phyloP scores from a whole-genome alignment of 2,329 filamentous ascomycete genomes.

The Ceratocystis huliohia region DNA sequence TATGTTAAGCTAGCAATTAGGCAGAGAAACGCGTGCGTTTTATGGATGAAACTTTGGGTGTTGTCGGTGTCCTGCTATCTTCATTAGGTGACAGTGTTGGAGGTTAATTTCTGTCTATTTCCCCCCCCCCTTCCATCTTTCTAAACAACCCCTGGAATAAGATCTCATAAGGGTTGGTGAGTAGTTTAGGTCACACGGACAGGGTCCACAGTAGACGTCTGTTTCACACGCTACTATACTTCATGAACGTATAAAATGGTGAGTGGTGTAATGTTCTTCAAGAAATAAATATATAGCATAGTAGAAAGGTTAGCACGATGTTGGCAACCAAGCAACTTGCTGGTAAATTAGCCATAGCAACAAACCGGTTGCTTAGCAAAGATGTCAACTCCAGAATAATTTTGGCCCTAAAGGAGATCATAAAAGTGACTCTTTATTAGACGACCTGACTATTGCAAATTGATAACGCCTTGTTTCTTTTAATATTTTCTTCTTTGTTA shows the following conservation, averaged over 20 bases:
- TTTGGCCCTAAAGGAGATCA: not conserved
- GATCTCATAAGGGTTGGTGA: not conserved
- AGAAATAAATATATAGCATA: not conserved
- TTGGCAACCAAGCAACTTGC: not conserved
- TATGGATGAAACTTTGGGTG: not conserved
- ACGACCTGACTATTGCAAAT: not conserved
- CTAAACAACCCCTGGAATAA: not conserved
- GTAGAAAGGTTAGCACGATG: not conserved
- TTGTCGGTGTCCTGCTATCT: not conserved
- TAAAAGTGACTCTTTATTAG: not conserved
- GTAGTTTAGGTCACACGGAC: not conserved
- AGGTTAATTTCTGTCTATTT: not conserved
- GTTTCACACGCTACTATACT: not conserved
- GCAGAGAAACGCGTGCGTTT: too few species aligned
- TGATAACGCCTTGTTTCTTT: not conserved
- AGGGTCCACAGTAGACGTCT: not conserved
- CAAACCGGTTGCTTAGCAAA: not conserved
- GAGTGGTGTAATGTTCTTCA: not conserved
- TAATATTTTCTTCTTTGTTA: not conserved
- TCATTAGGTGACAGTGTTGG: too few species aligned
- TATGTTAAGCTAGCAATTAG: too few species aligned
- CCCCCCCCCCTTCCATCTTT: not conserved
- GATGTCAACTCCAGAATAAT: not conserved
- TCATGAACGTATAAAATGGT: not conserved
- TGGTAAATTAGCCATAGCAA: not conserved